phyloP scores from a whole-genome alignment of 2,329 filamentous ascomycete genomes.

The Talaromyces sp. region DNA sequence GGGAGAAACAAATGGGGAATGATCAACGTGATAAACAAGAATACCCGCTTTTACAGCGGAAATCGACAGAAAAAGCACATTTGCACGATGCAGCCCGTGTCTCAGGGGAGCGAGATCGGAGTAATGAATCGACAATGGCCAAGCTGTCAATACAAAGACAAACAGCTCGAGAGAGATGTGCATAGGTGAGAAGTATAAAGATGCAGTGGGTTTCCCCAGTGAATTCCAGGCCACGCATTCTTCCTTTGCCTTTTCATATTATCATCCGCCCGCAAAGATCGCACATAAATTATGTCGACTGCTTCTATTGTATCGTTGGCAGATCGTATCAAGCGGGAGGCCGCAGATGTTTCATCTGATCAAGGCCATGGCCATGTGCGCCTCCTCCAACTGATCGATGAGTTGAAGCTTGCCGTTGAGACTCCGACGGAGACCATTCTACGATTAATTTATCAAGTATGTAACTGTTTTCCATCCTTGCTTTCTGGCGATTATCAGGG shows the following conservation, averaged over 20 bases:
- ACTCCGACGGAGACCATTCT: conserved; percentile 36
- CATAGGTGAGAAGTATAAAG: too few relatives aligned
- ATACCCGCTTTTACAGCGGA: background rate
- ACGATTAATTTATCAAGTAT: conserved; percentile 38
- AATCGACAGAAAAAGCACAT: background rate
- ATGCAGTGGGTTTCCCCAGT: too few relatives aligned
- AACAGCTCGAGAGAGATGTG: too few relatives aligned
- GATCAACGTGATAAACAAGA: background rate
- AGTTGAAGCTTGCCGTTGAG: conserved; percentile 30
- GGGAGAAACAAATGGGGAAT: background rate
- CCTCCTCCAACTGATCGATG: conserved; percentile 21
- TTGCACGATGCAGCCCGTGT: background rate
- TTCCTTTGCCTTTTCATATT: background rate
- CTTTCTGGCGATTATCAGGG: background rate
- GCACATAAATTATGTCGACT: conserved; percentile 1
- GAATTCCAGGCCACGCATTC: too few relatives aligned
- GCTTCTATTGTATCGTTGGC: conserved; percentile 3
- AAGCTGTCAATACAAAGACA: too few relatives aligned
- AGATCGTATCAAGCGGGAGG: conserved; percentile 12
- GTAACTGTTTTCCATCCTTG: background rate
- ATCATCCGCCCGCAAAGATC: background rate
- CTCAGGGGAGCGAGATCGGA: background rate
- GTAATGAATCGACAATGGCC: background rate
- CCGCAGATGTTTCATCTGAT: background rate
- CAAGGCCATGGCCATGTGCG: conserved; percentile 14